Conservation (phyloP, 1,284 basidiomycete genomes). For the Puccinia horiana region DNA sequence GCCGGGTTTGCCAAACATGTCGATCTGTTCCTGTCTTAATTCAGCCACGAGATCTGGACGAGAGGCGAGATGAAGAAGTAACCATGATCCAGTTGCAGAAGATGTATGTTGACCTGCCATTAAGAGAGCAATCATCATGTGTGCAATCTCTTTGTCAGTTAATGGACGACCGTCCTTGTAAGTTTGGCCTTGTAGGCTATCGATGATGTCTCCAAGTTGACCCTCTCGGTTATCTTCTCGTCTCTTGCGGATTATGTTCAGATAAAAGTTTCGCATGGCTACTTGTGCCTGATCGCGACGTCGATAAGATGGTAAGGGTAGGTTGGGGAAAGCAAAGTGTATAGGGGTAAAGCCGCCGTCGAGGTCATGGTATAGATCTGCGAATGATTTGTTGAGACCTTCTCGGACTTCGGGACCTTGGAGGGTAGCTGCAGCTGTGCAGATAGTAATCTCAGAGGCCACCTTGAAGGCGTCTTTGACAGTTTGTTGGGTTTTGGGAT, state of each 20-base stretch:
- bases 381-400: slow-evolving; percentile 78
- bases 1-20: slow-evolving; percentile 71
- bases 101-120: slow-evolving; percentile 89
- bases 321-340: slow-evolving; percentile 88
- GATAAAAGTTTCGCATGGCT: slow-evolving; percentile 92
- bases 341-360: slow-evolving; percentile 67
- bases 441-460: slow-evolving; percentile 89
- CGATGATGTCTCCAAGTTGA: slow-evolving; percentile 83
- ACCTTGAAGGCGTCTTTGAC: slow-evolving; percentile 67
- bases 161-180: slow-evolving; percentile 83
- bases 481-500: neutral
- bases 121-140: slow-evolving; percentile 72
- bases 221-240: slow-evolving; percentile 63
- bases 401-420: slow-evolving; percentile 88
- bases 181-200: slow-evolving; percentile 77
- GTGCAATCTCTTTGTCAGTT: slow-evolving; percentile 87
- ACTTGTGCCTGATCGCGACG: slow-evolving; percentile 83
- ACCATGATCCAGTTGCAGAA: slow-evolving; percentile 87
- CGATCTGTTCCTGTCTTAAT: slow-evolving; percentile 84
- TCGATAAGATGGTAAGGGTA: slow-evolving; percentile 86
- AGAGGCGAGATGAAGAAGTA: slow-evolving; percentile 84
- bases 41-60: slow-evolving; percentile 74
- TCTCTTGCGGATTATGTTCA: slow-evolving; percentile 80
- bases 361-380: slow-evolving; percentile 81
- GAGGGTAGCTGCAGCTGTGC: slow-evolving; percentile 87